Conservation (phyloP, 202 grass and related monocot species). For the Brachypodium distachyon region DNA sequence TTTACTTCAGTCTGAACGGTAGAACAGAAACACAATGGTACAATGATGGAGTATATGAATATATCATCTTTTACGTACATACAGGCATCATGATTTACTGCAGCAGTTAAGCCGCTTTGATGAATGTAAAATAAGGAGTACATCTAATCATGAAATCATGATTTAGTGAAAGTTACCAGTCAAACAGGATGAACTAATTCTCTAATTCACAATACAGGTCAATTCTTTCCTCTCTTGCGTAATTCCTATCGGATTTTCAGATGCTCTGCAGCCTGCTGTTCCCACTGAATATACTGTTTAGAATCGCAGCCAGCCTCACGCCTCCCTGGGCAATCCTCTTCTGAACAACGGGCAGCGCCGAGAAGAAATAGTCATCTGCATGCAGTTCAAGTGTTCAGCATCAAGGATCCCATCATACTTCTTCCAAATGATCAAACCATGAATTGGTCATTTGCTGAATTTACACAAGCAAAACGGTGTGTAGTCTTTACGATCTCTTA, state of each 20-base stretch:
- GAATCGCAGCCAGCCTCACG: slow-evolving; percentile 59
- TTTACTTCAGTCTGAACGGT: neutral
- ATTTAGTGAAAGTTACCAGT: neutral
- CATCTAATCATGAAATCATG: neutral
- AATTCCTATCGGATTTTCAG: neutral
- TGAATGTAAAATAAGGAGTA: neutral
- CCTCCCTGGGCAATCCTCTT: slow-evolving; percentile 77
- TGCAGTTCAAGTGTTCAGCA: slow-evolving; percentile 25
- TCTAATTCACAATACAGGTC: neutral
- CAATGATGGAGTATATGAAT: neutral
- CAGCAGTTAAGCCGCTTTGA: neutral
- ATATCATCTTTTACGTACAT: neutral
- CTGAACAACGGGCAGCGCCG: slow-evolving; percentile 58
- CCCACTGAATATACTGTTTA: slow-evolving; percentile 59
- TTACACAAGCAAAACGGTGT: too few relatives aligned
- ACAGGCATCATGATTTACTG: neutral
- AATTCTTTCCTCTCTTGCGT: neutral
- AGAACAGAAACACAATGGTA: neutral
- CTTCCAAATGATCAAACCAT: neutral
- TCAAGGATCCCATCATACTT: neutral
- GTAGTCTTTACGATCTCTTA: neutral
- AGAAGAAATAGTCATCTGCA: slow-evolving; percentile 88
- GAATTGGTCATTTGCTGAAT: neutral
- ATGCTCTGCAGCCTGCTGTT: slow-evolving; percentile 14
- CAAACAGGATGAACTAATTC: neutral